A percentile compares a stretch with the other conserved stretches of the same genome.
Conservation (phyloP, 129 eudicot species). For the Pseudognaphalium luteoalbum region DNA sequence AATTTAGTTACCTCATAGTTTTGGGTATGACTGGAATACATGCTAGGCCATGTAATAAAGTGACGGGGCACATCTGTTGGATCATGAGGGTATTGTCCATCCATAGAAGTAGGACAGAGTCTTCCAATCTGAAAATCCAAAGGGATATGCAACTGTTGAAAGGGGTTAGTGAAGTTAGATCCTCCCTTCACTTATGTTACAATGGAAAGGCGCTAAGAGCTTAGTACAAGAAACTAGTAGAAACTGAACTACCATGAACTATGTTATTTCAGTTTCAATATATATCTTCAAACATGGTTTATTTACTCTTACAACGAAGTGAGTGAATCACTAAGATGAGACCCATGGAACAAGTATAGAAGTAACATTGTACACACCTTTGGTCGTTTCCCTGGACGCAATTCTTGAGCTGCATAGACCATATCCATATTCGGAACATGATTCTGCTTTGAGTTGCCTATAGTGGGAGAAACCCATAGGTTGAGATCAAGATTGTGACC, state of each 20-base stretch:
- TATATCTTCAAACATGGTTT: neutral
- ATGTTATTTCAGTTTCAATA: neutral
- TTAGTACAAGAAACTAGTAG: neutral
- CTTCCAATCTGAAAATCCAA: constrained; percentile 42
- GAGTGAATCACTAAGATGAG: neutral
- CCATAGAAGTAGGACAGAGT: constrained; percentile 24
- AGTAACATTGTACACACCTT: constrained; percentile 38
- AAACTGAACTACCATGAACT: neutral
- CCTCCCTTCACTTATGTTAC: constrained; percentile 6
- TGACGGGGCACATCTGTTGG: constrained; percentile 38
- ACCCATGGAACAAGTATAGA: neutral
- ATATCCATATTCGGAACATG: constrained; percentile 31
- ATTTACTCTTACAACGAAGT: neutral
- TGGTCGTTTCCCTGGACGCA: constrained; percentile 47
- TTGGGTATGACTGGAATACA: constrained; percentile 46
- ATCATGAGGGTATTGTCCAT: constrained; percentile 27
- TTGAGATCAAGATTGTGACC: constrained; percentile 73
- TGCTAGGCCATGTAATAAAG: constrained; percentile 38
- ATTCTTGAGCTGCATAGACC: constrained; percentile 29
- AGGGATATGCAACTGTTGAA: constrained; percentile 9
- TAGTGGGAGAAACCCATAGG: constrained; percentile 61
- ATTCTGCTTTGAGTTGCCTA: constrained; percentile 37
- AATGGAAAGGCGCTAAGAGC: neutral
- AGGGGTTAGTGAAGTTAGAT: neutral
- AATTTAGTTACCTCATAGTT: constrained; percentile 41